Percentiles rank a stretch among this genome's conserved stretches.
Evolutionary conservation across 495 filamentous ascomycete species (phyloP).

Genomic region (Xylaria acuta): DNA sequence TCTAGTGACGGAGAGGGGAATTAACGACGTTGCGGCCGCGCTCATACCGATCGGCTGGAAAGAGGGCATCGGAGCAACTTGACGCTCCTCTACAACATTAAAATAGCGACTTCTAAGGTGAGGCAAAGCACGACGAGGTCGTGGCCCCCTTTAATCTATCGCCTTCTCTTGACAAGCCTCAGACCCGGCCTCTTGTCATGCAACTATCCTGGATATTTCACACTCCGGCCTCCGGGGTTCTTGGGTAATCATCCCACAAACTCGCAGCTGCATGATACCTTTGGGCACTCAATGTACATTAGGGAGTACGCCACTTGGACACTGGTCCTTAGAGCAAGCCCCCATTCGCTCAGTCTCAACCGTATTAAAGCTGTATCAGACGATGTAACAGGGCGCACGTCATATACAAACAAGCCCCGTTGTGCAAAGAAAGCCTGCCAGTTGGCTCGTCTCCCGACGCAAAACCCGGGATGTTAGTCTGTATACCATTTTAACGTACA

Average conservation of each 20-base stretch:
- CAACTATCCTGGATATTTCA: neutral
- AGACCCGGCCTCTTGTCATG: neutral
- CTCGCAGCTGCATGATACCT: neutral
- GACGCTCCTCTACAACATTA: constrained; percentile 1
- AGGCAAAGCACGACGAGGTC: neutral
- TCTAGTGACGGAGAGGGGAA: constrained; percentile 81
- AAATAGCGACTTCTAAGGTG: neutral
- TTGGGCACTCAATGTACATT: neutral
- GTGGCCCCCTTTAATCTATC: neutral
- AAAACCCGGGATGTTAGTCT: neutral
- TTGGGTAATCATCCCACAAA: neutral
- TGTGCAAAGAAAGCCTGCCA: neutral
- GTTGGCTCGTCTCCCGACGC: neutral
- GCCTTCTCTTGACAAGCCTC: neutral
- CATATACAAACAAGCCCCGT: neutral
- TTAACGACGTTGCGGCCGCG: constrained; percentile 82
- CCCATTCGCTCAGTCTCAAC: neutral
- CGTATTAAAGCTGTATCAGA: constrained; percentile 2
- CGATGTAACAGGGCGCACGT: neutral
- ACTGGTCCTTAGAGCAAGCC: no score
- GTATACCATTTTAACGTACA: neutral
- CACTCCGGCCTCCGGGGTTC: neutral
- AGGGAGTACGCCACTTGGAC: neutral
- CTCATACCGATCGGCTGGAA: constrained; percentile 87
- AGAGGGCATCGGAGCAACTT: constrained; percentile 53